A percentile compares a stretch with the other conserved stretches of the same genome.
These are phyloP conservation scores for Trametes polyzona DNA, from an alignment of 1,284 basidiomycete species.

Conservation along the genomic window DNA sequence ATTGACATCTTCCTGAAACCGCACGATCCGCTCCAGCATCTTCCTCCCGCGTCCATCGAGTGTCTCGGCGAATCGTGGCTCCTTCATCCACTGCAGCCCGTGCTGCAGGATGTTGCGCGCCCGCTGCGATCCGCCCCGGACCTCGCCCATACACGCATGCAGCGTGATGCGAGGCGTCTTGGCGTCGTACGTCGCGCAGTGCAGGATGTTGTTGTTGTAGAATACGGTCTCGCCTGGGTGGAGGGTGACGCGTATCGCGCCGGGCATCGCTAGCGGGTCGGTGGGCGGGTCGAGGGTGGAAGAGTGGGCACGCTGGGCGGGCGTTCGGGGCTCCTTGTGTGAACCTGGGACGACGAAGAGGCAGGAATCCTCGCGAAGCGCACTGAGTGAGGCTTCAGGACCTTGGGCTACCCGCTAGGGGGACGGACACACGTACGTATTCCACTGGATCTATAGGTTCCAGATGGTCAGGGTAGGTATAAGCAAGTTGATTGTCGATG, in stretches of 20 bases:
- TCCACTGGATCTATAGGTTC: constrained; percentile 74
- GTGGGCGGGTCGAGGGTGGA: constrained; percentile 56
- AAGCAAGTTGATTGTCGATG: constrained; percentile 1
- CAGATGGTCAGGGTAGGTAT: not conserved
- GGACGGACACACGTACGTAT: constrained; percentile 54
- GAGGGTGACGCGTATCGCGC: constrained; percentile 60
- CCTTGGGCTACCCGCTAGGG: not conserved
- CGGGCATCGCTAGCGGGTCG: constrained; percentile 73
- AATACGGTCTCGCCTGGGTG: constrained; percentile 79
- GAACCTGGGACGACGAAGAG: constrained; percentile 77
- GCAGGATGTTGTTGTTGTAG: constrained; percentile 83
- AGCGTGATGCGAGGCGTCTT: constrained; percentile 65
- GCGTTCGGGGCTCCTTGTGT: constrained; percentile 63
- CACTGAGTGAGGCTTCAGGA: constrained; percentile 44
- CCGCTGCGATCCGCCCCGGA: constrained; percentile 62
- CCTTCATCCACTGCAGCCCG: constrained; percentile 75
- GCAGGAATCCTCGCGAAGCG: constrained; percentile 75
- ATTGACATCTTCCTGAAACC: constrained; percentile 53
- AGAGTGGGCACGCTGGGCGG: constrained; percentile 62
- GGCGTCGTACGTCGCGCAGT: constrained; percentile 70
- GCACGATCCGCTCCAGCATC: constrained; percentile 67
- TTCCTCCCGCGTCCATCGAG: constrained; percentile 52
- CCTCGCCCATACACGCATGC: constrained; percentile 74
- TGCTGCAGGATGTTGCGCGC: constrained; percentile 85
- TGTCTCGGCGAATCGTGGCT: constrained; percentile 52